These are phyloP conservation scores for Reticulascus tulasneorum DNA, from an alignment of 2,329 filamentous ascomycete genomes.

Conservation along the genomic window DNA sequence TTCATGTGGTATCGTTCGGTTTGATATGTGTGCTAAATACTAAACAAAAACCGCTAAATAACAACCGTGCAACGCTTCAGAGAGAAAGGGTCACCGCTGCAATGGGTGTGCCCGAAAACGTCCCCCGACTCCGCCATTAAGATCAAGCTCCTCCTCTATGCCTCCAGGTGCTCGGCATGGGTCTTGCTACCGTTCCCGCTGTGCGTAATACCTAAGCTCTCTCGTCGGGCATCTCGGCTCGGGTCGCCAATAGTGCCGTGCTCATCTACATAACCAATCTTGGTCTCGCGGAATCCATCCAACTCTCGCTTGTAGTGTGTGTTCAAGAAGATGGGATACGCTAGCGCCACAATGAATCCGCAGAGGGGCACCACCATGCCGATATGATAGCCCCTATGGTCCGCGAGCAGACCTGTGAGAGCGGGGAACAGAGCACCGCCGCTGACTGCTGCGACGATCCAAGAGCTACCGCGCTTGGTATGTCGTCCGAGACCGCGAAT, in stretches of 20 bases:
- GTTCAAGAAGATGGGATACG: conserved; percentile 60
- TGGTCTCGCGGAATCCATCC: conserved; percentile 9
- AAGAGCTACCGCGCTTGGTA: conserved; percentile 48
- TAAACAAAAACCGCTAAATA: too few relatives aligned
- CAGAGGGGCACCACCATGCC: conserved; percentile 63
- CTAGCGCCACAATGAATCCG: conserved; percentile 54
- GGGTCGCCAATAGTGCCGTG: conserved; percentile 9
- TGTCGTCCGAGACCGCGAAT: conserved; percentile 54
- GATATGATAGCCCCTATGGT: conserved; percentile 20
- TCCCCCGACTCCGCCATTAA: too few relatives aligned
- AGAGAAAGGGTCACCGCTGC: too few relatives aligned
- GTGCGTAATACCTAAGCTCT: too few relatives aligned
- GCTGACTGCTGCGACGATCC: conserved; percentile 6
- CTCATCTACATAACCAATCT: conserved; percentile 9
- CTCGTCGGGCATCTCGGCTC: background rate
- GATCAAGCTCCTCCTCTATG: background rate
- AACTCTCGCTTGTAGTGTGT: conserved; percentile 11
- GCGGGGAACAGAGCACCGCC: conserved; percentile 7
- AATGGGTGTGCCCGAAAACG: too few relatives aligned
- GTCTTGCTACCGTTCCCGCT: too few relatives aligned
- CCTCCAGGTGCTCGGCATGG: conserved; percentile 8
- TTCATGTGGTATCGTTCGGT: too few relatives aligned
- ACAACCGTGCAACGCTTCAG: too few relatives aligned
- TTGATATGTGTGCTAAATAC: too few relatives aligned
- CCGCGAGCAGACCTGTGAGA: conserved; percentile 7